Base-by-base conservation (phyloP, 805 yeast species). In the Lipomyces lipofer region DNA sequence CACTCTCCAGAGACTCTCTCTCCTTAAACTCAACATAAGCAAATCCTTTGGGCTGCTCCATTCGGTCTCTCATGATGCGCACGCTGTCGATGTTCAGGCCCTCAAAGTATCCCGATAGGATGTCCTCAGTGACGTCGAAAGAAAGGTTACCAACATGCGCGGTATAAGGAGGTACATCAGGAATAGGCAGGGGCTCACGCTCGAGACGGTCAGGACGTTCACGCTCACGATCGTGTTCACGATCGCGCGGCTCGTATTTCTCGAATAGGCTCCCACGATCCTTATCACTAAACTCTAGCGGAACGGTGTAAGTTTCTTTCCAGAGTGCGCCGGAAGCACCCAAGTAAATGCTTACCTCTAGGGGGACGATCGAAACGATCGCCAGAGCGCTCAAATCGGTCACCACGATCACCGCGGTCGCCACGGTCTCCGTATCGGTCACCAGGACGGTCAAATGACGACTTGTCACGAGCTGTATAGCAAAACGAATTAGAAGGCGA, bases 71-170 rank as follows among this genome's bases (percentile, higher is more conserved):
- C 63, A 96, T 96, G 62, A 88, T 80, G 59, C 83, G 81, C 59
- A 90, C 76, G 51, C 82, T 84, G 43, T 76, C 73, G 52, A 88
- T 80, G 50, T 69, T 75, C 35, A 70, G 70, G 21, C 76, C 73
- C 13, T 48, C 62, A 54, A 74, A 71, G 54, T 69, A 66, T 24
- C 64, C 68, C 27, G 59, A 55, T 24, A 74, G 49, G 49, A 76
- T 80, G 33, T 76, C 82, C 71, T 92, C 97, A 44, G 76, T 71
- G 43, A 81, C 79, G 54, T 86, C 91, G 84, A 87, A 86, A 56
- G 96, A 88, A 67, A 94, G 80, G 74, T 91, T 90, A 68, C 82
- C 81, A 63, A 92, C 78, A 69, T 88, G 82, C n/a, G 96, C 97
- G 66, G 87, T 85, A 78, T 73, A 94, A 51, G 99, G 99, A 17